Percentiles rank a stretch among this genome's conserved stretches.
phyloP scores from a whole-genome alignment of 2,329 filamentous ascomycete species.

The Cercospora zeae-maydis region DNA sequence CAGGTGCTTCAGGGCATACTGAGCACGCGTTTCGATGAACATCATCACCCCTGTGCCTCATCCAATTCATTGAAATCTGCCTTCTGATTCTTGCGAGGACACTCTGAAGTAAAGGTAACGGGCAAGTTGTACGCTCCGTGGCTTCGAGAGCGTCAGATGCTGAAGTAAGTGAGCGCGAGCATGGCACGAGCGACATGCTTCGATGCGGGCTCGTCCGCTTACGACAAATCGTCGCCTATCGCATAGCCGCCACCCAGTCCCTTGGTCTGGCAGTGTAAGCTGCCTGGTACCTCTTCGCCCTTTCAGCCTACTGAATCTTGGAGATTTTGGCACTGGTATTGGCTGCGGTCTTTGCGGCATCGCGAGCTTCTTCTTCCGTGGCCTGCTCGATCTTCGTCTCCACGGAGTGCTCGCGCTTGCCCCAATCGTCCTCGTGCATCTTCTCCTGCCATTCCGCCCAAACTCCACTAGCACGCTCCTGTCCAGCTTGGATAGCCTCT shows the following conservation, averaged over 20 bases:
- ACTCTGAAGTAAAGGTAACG: neutral
- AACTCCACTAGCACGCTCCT: constrained; percentile 50
- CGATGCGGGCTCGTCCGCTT: neutral
- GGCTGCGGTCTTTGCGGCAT: constrained; percentile 1
- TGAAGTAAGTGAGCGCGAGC: neutral
- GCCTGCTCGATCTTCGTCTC: neutral
- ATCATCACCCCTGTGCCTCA: neutral
- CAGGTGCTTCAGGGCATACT: too few species aligned
- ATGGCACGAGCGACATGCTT: neutral
- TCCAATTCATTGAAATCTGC: neutral
- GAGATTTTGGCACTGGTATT: neutral
- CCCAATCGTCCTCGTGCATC: constrained; percentile 57
- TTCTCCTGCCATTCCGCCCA: constrained; percentile 56
- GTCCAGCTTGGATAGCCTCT: constrained; percentile 52
- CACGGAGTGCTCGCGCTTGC: constrained; percentile 27
- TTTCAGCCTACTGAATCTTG: neutral
- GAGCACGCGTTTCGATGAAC: too few species aligned
- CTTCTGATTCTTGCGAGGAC: neutral
- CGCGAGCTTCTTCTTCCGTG: constrained; percentile 1
- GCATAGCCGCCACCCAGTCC: neutral
- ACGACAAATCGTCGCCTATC: neutral
- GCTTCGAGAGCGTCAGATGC: too few species aligned
- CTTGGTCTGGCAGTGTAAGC: neutral
- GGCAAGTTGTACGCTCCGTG: neutral
- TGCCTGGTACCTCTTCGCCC: neutral